Base-by-base conservation (phyloP, 768 basidiomycete genomes). In the Imleria badia region DNA sequence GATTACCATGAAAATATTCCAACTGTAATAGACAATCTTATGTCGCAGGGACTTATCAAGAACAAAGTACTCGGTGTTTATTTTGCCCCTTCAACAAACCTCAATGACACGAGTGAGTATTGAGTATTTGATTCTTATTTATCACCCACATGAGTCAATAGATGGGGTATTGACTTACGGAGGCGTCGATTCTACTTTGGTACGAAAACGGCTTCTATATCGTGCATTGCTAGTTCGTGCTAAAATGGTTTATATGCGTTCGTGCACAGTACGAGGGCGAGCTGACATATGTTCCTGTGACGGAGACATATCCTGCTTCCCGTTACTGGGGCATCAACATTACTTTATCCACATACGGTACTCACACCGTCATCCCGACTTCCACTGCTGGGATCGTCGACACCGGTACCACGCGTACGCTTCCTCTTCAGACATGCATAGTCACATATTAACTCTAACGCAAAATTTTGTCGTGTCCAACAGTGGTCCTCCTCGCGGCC, bases 291-390 rank as follows among this genome's bases (percentile, higher is more conserved):
- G 44, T 42, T 23, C 66, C 66, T 20, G 34, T 70, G 36, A 72
- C 72, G 34, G 6, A 23, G 29, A 73, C 65, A 29, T 42, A 8
- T 13, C 69, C 69, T 3, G 55, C 70, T 1, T 26, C 52, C 12
- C 3, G 1, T 8, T 72, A 39, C 57, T 72, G 70, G 71, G 70
- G 70, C 7, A 60, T 72, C 45, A 58, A 70, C 34, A 38, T 72
- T 39, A 64, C 60, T 9, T 52, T n/a, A 6, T 23, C 26, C 2
- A 54, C 58, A 7, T 68, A 57, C 30, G 64, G 63, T 31, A 17
- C 12, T 6, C 26, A 44, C 13, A 45, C 40, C 4, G 17, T 62
- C 23, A 63, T 71, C n/a, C 43, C 50, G 3, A 34, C 43, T 11
- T 63, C 61, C 17, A 56, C 52, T 17, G 64, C 70, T 20, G 69